Evolutionary conservation across 345 rosid genomes (phyloP), one percentile per base, ranked within the genome.

Genomic region (Hibiscus mutabilis): DNA sequence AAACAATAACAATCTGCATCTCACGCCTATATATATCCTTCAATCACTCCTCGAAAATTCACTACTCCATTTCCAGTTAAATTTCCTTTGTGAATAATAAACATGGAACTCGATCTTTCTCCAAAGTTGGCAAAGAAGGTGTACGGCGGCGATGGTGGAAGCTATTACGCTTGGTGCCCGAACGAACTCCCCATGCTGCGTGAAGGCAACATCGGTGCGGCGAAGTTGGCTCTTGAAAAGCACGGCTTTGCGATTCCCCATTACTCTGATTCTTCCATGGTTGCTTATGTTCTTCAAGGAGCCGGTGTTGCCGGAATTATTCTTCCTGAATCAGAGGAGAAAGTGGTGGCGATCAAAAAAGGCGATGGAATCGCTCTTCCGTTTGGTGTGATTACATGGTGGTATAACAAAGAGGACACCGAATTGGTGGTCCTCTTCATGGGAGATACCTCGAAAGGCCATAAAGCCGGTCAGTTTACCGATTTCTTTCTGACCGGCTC

Each of bases 331-430:
- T 73, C 84, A 29, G 91, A 88, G 46, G 98, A 94, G 82, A 94
- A 86, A 76, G 89, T 90, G 60, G 72, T 94, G 19, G 84, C 85
- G 8, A 86, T 94, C 56, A 90, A 82, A 83, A 84, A 84, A 79
- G 97, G 98, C 0, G 98, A 94, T 52, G 86, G 96, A 4, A 87
- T 91, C 69, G 98, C 97, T 52, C 79, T 91, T 62, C 96, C 97
- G 1, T 94, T 94, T n/a, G 98, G 97, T 37, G 92, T 86, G 4
- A 90, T 88, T 2, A 86, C 97, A 42, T 94, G 98, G 98, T 93
- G 92, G 90, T 88, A 87, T 69, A 93, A 86, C 82, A 86, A 85
- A 11, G 92, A 85, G n/a, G 97, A 89, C 82, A 86, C 91, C 14
- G 90, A 85, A 52, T 78, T 94, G 11, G 87, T 91, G 14, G 83